Percentiles rank a stretch among this genome's conserved stretches.
phyloP scores from a whole-genome alignment of 345 rosid genomes.

The Viola odorata region DNA sequence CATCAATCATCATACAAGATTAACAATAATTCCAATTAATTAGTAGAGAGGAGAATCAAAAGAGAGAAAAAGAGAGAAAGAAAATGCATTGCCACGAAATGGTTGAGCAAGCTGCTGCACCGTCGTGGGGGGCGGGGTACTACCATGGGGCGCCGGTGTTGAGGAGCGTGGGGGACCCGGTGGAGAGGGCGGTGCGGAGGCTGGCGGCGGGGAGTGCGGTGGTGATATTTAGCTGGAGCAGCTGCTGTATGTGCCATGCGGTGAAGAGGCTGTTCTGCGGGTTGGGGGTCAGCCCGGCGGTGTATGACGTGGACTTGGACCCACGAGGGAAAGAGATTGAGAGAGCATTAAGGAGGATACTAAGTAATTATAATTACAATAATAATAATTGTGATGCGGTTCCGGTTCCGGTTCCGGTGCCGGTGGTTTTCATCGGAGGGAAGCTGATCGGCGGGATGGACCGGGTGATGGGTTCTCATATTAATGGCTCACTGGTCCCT shows the following conservation, averaged over 20 bases:
- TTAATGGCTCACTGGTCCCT: constrained; percentile 58
- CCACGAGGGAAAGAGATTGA: constrained; percentile 56
- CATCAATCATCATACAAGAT: too few species aligned
- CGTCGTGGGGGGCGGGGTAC: constrained; percentile 17
- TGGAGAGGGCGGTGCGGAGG: constrained; percentile 37
- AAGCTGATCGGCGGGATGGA: constrained; percentile 60
- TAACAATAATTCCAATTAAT: too few species aligned
- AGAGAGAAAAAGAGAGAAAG: background rate
- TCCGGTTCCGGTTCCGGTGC: constrained; percentile 1
- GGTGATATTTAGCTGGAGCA: constrained; percentile 56
- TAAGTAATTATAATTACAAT: constrained; percentile 16
- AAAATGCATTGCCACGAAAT: background rate
- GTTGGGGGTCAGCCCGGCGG: constrained; percentile 64
- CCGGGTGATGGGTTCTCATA: constrained; percentile 58
- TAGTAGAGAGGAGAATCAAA: background rate
- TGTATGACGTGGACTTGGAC: constrained; percentile 53
- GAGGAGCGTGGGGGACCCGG: constrained; percentile 23
- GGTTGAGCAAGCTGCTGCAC: background rate
- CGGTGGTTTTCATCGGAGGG: constrained; percentile 59
- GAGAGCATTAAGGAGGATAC: constrained; percentile 34
- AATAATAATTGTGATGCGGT: background rate
- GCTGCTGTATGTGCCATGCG: constrained; percentile 73
- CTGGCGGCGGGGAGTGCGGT: constrained; percentile 61
- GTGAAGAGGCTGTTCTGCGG: constrained; percentile 64
- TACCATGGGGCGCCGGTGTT: constrained; percentile 6